These are phyloP conservation scores for Stemphylium vesicarium DNA, from an alignment of 2,329 filamentous ascomycete genomes.

Conservation along the genomic window DNA sequence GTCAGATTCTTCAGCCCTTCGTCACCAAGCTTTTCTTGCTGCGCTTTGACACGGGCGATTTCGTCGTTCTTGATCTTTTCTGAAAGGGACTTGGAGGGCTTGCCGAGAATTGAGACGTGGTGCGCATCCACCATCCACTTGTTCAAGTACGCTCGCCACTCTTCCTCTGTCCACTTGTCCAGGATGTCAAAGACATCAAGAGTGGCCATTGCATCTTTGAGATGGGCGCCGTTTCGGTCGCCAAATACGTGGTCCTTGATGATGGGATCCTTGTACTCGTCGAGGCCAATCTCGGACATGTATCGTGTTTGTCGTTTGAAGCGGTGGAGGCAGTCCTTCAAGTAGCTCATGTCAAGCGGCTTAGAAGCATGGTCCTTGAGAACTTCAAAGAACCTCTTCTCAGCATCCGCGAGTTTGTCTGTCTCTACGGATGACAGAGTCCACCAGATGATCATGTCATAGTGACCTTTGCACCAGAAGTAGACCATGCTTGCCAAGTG, in stretches of 20 bases:
- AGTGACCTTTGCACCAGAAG: conserved; percentile 78
- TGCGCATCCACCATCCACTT: conserved; percentile 86
- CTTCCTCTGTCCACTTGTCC: conserved; percentile 77
- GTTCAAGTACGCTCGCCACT: conserved; percentile 83
- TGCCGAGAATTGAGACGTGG: conserved; percentile 86
- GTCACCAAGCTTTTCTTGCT: conserved; percentile 80
- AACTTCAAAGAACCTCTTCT: conserved; percentile 83
- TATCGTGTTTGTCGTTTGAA: conserved; percentile 84
- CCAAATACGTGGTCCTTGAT: conserved; percentile 95
- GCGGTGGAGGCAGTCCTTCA: conserved; percentile 83
- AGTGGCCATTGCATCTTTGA: conserved; percentile 49
- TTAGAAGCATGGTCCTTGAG: conserved; percentile 80
- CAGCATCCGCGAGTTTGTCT: conserved; percentile 80
- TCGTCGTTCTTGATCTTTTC: conserved; percentile 83
- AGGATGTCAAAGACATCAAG: conserved; percentile 68
- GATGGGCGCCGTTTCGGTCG: conserved; percentile 72
- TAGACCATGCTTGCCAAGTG: conserved; percentile 86
- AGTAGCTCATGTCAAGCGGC: conserved; percentile 86
- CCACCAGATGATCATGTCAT: conserved; percentile 84
- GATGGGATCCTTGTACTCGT: conserved; percentile 82
- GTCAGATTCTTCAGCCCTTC: conserved; percentile 78
- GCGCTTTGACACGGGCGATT: conserved; percentile 75
- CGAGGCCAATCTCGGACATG: conserved; percentile 78
- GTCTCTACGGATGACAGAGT: conserved; percentile 86
- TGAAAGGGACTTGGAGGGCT: conserved; percentile 80